Conservation (phyloP, 1,284 basidiomycete species). For the Ceratorhiza oryzae-sativae region DNA sequence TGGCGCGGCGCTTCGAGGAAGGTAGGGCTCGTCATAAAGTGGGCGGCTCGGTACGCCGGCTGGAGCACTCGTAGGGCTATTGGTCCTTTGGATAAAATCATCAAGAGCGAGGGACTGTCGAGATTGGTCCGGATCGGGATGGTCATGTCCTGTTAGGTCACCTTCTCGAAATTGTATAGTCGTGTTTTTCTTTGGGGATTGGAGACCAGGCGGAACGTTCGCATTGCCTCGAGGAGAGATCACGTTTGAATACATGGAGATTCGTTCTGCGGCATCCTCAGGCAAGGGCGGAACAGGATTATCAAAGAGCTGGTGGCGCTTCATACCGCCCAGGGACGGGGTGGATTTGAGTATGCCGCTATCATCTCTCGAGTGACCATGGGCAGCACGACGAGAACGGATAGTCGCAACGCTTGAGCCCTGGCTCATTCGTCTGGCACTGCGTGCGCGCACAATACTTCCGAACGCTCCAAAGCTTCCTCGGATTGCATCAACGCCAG, state of each 20-base stretch:
- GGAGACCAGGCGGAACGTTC: background rate
- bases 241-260: slow-evolving; percentile 45
- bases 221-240: background rate
- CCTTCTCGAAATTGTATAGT: slow-evolving; percentile 77
- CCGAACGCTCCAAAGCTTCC: slow-evolving; percentile 90
- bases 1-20: slow-evolving; percentile 48
- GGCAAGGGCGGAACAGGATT: slow-evolving; percentile 60
- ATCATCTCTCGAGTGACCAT: slow-evolving; percentile 41
- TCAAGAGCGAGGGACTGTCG: slow-evolving; percentile 17
- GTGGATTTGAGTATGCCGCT: background rate
- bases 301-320: slow-evolving; percentile 81
- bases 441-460: slow-evolving; percentile 86
- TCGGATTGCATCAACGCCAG: slow-evolving; percentile 87
- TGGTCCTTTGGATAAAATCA: slow-evolving; percentile 23
- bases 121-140: background rate
- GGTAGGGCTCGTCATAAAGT: slow-evolving; percentile 50
- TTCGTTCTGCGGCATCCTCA: slow-evolving; percentile 46
- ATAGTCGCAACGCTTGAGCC: slow-evolving; percentile 40
- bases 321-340: background rate
- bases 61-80: background rate
- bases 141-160: slow-evolving; percentile 59
- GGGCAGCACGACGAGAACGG: slow-evolving; percentile 40
- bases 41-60: background rate
- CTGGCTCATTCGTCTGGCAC: slow-evolving; percentile 44
- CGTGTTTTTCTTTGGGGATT: slow-evolving; percentile 50